Evolutionary conservation across 1,139 yeast species (phyloP), one percentile per base, ranked within the genome.

Genomic region (Hyphopichia fennica): DNA sequence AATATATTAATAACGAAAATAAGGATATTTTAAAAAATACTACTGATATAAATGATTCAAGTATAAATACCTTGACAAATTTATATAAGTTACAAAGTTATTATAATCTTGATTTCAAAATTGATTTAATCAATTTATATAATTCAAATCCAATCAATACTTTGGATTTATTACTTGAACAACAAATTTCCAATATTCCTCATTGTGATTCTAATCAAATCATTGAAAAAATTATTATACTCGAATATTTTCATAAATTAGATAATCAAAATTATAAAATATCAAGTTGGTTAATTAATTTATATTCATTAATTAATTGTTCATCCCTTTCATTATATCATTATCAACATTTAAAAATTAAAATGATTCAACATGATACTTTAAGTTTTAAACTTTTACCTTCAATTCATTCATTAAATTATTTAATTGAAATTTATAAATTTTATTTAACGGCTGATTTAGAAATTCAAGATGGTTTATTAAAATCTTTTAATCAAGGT

Each of bases 341-440:
- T 41, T 83, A 75, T 56, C 67, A 77, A 7, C 54, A 69, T 0
- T 65, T 93, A 41, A 79, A 81, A 37, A 78, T 90, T 47, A 87
- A 86, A 54, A 84, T 84, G 68, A 65, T 90, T 11, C 99, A 93
- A 61, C 72, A 78, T 47, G 98, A 93, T 56, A 81, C 93, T 0
- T 62, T 90, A 41, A 76, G 83, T 14, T 70, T 75, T 45, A 57
- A 87, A 13, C 57, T 72, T 7, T 71, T 81, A 1, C 69, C 88
- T 39, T 56, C 81, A 0, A 51, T 56, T 14, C 50, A 46, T 16
- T 73, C 75, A 1, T 34, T 31, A n/a, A 56, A 58, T 20, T 51
- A 54, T 23, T 55, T 69, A 35, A 53, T 69, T 14, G 54, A 62
- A 18, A 58, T 67, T 16, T 72, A 56, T 48, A 49, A 72, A 5